A percentile compares a stretch with the other conserved stretches of the same genome.
phyloP scores from a whole-genome alignment of 1,139 yeast species.

The Scheffersomyces insectosa region DNA sequence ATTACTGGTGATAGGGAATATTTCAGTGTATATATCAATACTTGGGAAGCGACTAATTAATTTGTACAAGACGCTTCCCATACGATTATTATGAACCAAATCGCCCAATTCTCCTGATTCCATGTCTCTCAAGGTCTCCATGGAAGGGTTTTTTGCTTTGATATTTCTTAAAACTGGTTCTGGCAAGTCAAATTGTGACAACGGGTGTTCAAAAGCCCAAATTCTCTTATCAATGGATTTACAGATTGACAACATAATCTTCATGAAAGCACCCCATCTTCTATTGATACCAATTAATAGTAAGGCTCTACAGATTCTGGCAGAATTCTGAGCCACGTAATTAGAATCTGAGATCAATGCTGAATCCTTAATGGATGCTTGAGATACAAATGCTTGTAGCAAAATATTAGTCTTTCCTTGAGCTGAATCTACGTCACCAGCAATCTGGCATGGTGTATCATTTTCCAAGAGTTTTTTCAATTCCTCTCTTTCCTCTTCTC shows the following conservation, averaged over 20 bases:
- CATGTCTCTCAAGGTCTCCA: conserved; percentile 75
- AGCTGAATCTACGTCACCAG: conserved; percentile 72
- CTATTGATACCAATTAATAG: conserved; percentile 84
- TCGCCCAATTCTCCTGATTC: conserved; percentile 81
- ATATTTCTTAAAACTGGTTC: conserved; percentile 63
- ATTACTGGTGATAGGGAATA: conserved; percentile 86
- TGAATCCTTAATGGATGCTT: conserved; percentile 70
- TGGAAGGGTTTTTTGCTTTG: conserved; percentile 62
- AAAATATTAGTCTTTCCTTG: conserved; percentile 87
- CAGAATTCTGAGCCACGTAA: conserved; percentile 94
- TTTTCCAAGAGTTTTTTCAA: conserved; percentile 61
- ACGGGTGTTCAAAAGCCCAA: conserved; percentile 92
- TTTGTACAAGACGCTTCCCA: conserved; percentile 66
- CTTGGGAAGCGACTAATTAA: conserved; percentile 74
- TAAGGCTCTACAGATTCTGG: conserved; percentile 88
- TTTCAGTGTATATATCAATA: conserved; percentile 70
- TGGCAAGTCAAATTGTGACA: conserved; percentile 82
- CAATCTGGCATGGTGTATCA: conserved; percentile 77
- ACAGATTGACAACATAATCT: conserved; percentile 74
- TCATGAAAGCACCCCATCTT: conserved; percentile 84
- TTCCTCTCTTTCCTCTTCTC: conserved; percentile 86
- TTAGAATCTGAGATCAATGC: conserved; percentile 84
- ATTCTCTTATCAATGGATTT: conserved; percentile 80
- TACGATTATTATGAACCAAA: conserved; percentile 73
- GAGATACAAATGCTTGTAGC: conserved; percentile 85